Evolutionary conservation across 495 filamentous ascomycete genomes (phyloP).

Genomic region (Xylaria scruposa): DNA sequence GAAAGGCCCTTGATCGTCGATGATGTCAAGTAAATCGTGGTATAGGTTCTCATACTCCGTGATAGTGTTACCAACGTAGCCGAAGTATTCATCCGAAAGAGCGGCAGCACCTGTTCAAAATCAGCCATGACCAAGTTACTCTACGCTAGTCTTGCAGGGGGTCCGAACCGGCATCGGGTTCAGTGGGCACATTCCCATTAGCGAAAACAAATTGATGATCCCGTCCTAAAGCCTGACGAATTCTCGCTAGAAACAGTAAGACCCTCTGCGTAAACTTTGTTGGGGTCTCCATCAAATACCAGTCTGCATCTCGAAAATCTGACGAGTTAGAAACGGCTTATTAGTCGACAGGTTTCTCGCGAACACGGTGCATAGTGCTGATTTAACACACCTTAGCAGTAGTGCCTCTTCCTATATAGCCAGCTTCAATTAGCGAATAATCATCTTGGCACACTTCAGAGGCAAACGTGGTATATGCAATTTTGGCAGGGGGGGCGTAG

Average conservation of each 20-base stretch:
- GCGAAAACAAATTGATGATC: conserved; percentile 41
- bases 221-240: conserved; percentile 35
- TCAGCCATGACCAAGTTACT: conserved; percentile 16
- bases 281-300: conserved; percentile 28
- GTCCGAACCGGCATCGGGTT: conserved; percentile 33
- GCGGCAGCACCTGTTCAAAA: conserved; percentile 34
- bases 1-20: conserved; percentile 59
- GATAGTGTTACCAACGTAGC: conserved; percentile 33
- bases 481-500: neutral
- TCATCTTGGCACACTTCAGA: neutral
- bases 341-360: neutral
- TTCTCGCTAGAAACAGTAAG: conserved; percentile 29
- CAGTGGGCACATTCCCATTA: conserved; percentile 34
- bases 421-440: neutral
- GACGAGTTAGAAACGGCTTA: neutral
- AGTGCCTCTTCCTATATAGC: conserved; percentile 31
- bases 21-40: conserved; percentile 34
- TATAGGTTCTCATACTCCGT: conserved; percentile 31
- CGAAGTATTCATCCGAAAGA: conserved; percentile 38
- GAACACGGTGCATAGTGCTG: conserved; percentile 2
- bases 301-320: conserved; percentile 41
- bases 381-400: conserved; percentile 35
- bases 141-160: conserved; percentile 8
- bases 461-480: neutral
- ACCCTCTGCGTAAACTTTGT: neutral